A percentile compares a stretch with the other conserved stretches of the same genome.
Evolutionary conservation across 305 asterid species (phyloP).

Genomic region (Fraxinus angustifolia): DNA sequence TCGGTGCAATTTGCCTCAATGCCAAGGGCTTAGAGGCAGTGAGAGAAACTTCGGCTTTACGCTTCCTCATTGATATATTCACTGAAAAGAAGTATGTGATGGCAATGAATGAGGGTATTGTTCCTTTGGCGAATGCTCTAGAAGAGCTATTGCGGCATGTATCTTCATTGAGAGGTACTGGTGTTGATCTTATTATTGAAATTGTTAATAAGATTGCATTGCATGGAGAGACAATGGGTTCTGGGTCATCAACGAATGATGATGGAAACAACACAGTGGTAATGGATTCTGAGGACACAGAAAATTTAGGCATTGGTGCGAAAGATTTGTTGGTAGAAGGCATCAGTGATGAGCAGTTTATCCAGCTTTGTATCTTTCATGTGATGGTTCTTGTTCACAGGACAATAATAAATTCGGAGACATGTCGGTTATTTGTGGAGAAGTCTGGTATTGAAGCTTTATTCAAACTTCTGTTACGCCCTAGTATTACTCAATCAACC

Average conservation of each 20-base stretch:
- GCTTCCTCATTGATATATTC: constrained; percentile 72
- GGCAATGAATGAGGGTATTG: constrained; percentile 89
- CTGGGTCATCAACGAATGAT: constrained; percentile 45
- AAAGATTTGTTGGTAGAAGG: constrained; percentile 43
- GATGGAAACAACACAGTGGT: constrained; percentile 70
- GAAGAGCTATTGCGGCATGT: constrained; percentile 95
- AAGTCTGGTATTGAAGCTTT: constrained; percentile 89
- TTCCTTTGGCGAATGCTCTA: constrained; percentile 88
- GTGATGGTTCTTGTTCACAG: constrained; percentile 93
- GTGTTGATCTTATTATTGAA: constrained; percentile 89
- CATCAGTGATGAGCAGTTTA: constrained; percentile 67
- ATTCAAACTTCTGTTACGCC: constrained; percentile 73
- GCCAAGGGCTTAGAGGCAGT: constrained; percentile 92
- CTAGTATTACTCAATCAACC: constrained; percentile 86
- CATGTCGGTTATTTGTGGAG: constrained; percentile 93
- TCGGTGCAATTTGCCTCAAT: constrained; percentile 92
- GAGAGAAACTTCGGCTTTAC: constrained; percentile 77
- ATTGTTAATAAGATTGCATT: constrained; percentile 63
- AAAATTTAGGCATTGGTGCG: constrained; percentile 41
- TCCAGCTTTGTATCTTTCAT: constrained; percentile 85
- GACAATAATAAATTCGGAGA: constrained; percentile 92
- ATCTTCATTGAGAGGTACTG: constrained; percentile 64
- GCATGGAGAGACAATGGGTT: constrained; percentile 48
- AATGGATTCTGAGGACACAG: constrained; percentile 69
- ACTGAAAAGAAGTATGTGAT: constrained; percentile 73